Conservation (phyloP, 2,329 filamentous ascomycete species). For the Remersonia thermophila region DNA sequence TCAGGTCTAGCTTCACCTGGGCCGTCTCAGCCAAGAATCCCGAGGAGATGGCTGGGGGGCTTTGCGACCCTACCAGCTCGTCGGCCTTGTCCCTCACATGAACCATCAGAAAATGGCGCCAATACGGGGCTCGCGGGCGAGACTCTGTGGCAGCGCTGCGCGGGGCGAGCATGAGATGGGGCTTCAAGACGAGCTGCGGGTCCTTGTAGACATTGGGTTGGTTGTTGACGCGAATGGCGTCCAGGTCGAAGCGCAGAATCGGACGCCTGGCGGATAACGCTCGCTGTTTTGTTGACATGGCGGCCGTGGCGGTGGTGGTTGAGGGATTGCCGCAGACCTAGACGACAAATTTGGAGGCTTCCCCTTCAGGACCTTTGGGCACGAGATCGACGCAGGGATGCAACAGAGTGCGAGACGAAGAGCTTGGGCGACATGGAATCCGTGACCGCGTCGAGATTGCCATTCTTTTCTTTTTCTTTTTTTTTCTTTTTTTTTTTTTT, state of each 20-base stretch:
- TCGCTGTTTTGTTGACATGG: conserved; percentile 9
- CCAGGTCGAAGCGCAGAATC: conserved; percentile 13
- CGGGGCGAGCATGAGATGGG: conserved; percentile 10
- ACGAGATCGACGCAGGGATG: too few species aligned
- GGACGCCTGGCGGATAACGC: conserved; percentile 4
- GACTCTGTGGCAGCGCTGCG: conserved; percentile 11
- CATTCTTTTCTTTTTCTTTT: too few species aligned
- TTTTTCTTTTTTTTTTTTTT: too few species aligned
- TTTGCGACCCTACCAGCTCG: conserved; percentile 13
- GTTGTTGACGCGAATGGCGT: conserved; percentile 11
- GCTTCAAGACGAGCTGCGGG: conserved; percentile 16
- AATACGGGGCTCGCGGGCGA: conserved; percentile 6
- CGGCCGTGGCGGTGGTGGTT: too few species aligned
- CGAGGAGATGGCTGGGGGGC: too few species aligned
- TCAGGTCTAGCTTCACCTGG: conserved; percentile 15
- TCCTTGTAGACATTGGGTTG: conserved; percentile 13
- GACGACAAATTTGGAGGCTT: too few species aligned
- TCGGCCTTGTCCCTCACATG: conserved; percentile 18
- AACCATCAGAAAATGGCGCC: conserved; percentile 15
- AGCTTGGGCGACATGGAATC: too few species aligned
- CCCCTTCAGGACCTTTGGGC: too few species aligned
- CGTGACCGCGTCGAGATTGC: too few species aligned
- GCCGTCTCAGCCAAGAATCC: neutral
- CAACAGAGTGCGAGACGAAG: too few species aligned
- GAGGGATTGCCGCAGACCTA: too few species aligned